Conservation (phyloP, 2,329 filamentous ascomycete species). For the Elsinoe perseae region DNA sequence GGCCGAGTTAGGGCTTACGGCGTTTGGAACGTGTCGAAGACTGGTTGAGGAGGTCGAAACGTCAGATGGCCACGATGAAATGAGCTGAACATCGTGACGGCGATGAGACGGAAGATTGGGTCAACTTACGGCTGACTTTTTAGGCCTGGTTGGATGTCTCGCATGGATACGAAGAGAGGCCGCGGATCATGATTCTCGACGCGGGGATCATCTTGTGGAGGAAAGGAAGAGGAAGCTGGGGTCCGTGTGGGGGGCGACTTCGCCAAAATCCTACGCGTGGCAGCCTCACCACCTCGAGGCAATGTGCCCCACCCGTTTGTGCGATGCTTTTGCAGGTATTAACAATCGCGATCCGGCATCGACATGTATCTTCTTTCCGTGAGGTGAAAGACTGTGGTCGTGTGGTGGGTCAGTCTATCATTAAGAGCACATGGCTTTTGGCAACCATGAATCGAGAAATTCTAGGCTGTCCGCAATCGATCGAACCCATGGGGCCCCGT, state of each 20-base stretch:
- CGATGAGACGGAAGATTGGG: neutral
- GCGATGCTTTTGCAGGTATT: neutral
- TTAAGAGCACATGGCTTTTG: neutral
- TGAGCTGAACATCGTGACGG: neutral
- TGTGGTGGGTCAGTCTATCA: neutral
- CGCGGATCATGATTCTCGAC: neutral
- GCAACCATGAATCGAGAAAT: neutral
- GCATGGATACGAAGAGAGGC: neutral
- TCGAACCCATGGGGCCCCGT: conserved; percentile 11
- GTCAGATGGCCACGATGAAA: neutral
- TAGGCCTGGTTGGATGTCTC: neutral
- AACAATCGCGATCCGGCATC: neutral
- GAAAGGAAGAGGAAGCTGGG: neutral
- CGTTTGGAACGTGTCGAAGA: neutral
- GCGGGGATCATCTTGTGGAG: neutral
- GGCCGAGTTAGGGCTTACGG: neutral
- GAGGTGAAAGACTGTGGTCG: neutral
- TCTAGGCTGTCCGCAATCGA: neutral
- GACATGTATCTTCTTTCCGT: neutral
- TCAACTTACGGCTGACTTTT: neutral
- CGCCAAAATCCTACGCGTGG: neutral
- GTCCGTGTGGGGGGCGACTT: neutral
- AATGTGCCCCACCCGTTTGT: conserved; percentile 9
- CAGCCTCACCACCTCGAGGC: neutral
- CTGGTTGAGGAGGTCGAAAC: neutral